A percentile compares a stretch with the other conserved stretches of the same genome.
These are phyloP conservation scores for Xylaria intraflava DNA, from an alignment of 495 filamentous ascomycete genomes.

Conservation along the genomic window DNA sequence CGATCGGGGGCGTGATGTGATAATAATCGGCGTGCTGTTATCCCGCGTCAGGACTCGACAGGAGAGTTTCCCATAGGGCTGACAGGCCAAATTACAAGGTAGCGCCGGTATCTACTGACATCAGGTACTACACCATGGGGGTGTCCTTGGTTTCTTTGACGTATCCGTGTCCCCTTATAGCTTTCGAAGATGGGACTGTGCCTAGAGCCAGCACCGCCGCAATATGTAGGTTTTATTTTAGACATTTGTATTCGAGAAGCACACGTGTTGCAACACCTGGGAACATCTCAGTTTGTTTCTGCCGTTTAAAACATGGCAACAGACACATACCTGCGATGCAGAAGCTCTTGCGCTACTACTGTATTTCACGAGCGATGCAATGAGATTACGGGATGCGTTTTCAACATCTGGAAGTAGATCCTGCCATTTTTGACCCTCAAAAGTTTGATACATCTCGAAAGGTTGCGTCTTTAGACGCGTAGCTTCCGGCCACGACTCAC, in stretches of 20 bases:
- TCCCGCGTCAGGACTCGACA: not conserved
- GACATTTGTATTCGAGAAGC: not conserved
- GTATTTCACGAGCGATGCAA: constrained; percentile 30
- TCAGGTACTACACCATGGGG: too few species aligned
- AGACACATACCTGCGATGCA: constrained; percentile 18
- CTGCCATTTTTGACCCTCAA: constrained; percentile 34
- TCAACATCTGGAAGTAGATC: constrained; percentile 33
- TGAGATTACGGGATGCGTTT: constrained; percentile 24
- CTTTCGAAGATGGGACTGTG: not conserved
- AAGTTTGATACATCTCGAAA: constrained; percentile 48
- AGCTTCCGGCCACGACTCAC: constrained; percentile 66
- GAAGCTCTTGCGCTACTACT: constrained; percentile 24
- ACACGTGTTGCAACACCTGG: constrained; percentile 1
- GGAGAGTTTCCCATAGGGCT: not conserved
- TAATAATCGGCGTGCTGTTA: not conserved
- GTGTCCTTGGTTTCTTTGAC: too few species aligned
- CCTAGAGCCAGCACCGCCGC: too few species aligned
- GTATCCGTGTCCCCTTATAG: too few species aligned
- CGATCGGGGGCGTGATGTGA: not conserved
- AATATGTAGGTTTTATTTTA: not conserved
- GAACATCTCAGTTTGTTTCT: not conserved
- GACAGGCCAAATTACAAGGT: not conserved
- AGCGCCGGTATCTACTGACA: too few species aligned
- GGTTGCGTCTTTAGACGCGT: constrained; percentile 41
- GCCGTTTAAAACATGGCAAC: not conserved